Evolutionary conservation across 1,284 basidiomycete species (phyloP).

Genomic region (Heliocybe sulcata): DNA sequence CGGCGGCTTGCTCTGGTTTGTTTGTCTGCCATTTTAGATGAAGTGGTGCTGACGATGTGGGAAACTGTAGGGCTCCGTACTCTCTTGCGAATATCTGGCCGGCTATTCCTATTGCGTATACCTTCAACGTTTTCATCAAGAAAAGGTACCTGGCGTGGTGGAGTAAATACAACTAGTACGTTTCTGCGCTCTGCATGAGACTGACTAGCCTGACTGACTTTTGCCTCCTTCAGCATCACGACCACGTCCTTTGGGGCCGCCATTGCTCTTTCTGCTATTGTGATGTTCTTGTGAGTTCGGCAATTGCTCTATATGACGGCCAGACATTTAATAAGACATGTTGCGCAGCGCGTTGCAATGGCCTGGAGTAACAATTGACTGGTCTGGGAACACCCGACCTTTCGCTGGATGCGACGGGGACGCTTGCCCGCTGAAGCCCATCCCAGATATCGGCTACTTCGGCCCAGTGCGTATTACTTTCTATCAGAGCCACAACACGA

Average conservation of each 20-base stretch:
- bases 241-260: conserved; percentile 15
- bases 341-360: conserved; percentile 15
- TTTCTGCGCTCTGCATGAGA: background rate
- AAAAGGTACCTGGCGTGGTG: conserved; percentile 20
- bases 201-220: background rate
- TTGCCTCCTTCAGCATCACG: conserved; percentile 7
- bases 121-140: conserved; percentile 29
- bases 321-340: background rate
- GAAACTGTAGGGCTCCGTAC: background rate
- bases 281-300: conserved; percentile 10
- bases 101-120: conserved; percentile 33
- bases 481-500: too few relatives aligned
- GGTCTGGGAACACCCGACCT: conserved; percentile 15
- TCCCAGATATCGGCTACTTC: conserved; percentile 3
- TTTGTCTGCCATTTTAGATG: background rate
- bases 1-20: conserved; percentile 30
- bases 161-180: conserved; percentile 18
- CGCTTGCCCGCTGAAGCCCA: conserved; percentile 1
- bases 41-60: background rate
- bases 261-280: conserved; percentile 17
- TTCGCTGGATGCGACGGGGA: conserved; percentile 7
- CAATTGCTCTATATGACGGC: background rate
- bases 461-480: conserved; percentile 6
- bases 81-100: conserved; percentile 15
- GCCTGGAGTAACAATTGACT: conserved; percentile 13